Evolutionary conservation across 108 stramenopile genomes (phyloP).

Genomic region (Pseudonitzschia pungens): DNA sequence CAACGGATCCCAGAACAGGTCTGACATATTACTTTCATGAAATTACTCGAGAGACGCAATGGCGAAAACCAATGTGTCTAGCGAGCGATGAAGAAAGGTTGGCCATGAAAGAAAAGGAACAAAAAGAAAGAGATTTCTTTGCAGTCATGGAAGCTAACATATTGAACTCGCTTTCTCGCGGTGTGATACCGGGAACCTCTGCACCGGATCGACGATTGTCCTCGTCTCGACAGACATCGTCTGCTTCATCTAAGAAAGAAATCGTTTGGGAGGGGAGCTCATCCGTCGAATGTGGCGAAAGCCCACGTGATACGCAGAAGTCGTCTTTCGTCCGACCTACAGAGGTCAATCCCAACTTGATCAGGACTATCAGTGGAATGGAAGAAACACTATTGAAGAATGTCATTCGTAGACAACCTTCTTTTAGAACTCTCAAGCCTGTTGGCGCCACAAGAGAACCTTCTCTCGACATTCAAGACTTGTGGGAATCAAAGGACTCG

Average conservation of each 20-base stretch:
- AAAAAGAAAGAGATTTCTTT: constrained; percentile 79
- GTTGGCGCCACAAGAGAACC: background rate
- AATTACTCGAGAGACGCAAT: constrained; percentile 89
- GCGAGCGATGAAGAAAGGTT: constrained; percentile 58
- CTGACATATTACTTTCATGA: constrained; percentile 93
- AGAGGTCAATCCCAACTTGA: constrained; percentile 28
- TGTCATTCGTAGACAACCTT: constrained; percentile 45
- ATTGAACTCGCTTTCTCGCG: constrained; percentile 39
- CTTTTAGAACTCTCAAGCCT: constrained; percentile 20
- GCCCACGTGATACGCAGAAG: background rate
- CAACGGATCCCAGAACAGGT: constrained; percentile 70
- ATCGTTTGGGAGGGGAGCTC: background rate
- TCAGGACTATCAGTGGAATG: constrained; percentile 70
- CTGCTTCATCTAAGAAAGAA: background rate
- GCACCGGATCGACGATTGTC: background rate
- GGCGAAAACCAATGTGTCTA: constrained; percentile 88
- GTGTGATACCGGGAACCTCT: constrained; percentile 30
- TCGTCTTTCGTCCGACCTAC: background rate
- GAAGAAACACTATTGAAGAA: constrained; percentile 50
- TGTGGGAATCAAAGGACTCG: background rate
- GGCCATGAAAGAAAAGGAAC: constrained; percentile 68
- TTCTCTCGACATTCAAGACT: background rate
- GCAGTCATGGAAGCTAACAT: constrained; percentile 89
- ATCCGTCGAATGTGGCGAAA: background rate
- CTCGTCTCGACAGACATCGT: no score